Base-by-base conservation (phyloP, 495 filamentous ascomycete species). In the Cryomyces minteri region DNA sequence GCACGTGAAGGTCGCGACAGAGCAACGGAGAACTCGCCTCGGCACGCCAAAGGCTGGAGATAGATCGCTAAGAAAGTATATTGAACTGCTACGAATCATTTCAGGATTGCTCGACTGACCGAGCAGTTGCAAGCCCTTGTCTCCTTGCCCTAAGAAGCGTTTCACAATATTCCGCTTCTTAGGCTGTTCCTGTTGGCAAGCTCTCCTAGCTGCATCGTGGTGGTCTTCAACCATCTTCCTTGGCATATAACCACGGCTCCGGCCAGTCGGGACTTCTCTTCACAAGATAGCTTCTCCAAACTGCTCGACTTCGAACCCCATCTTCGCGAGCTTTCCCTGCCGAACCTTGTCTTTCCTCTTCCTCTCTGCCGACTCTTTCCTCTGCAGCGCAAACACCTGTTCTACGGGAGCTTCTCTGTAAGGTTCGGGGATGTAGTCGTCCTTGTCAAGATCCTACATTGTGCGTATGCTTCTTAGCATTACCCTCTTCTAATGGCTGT, bases 281-380 rank as follows among this genome's bases (percentile, higher is more conserved):
- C 70, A 86, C 32, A 87, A 70, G 14, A 88, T 57, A 12, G 79
- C 71, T 59, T 88, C 84, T 5, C 82, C 84, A 34, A 72, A 65
- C 54, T 80, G 80, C 62, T 95, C 88, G 18, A 81, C 82, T 64
- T 94, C 88, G 54, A 94, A 94, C 1, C 88, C 88, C 32, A 87
- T 64, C 5, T 68, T 73, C 5, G 73, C 66, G 44, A 95, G 66
- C 62, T 80, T 82, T 55, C 65, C 71, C 31, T 78, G 53, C 54
- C 73, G 73, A 46, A 67, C 67, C 66, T 84, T 90, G 47, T 92
- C 85, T 47, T 65, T 70, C 4, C 50, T 62, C 68, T 88, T 88
- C 48, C 79, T 72, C 48, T 77, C 71, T 39, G 57, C 63, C 34
- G 79, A 73, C 52, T 75, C 76, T 52, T 80, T 67, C 56, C 82